Evolutionary conservation across 495 filamentous ascomycete genomes (phyloP), one percentile per base, ranked within the genome.

Genomic region (Penicillium psychrofluorescens): DNA sequence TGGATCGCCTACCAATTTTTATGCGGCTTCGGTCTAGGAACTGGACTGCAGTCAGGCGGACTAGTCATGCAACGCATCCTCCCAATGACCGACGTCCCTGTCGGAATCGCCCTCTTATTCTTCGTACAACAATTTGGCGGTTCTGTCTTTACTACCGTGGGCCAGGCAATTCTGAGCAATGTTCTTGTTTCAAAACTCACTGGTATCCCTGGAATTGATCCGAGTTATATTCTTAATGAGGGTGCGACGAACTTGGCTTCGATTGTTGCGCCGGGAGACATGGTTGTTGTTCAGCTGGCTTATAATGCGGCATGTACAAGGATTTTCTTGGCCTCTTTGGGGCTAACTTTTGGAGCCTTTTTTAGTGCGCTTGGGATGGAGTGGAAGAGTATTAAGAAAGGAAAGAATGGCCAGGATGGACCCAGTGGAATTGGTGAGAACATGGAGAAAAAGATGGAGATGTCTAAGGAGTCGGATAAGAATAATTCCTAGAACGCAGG

Each of bases 121-220:
- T 70, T 71, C 34, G 51, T 49, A 7, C 72, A 68, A 49, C 54
- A 53, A 4, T 58, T 75, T 9, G 64, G 68, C 1, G 65, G 64
- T 9, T 47, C 67, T 12, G 48, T 75, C 13, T 70, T 70, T 29
- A 22, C 67, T 7, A 51, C 67, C 0, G 57, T 61, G 4, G 59
- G 49, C 3, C 54, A 71, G 40, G 67, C 59, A 32, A 14, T 68
- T 8, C 54, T 71, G 10, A 46, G 49, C 7, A 62, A 53, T 27
- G 6, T 33, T 1, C 31, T 33, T n/a, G 31, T 33, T 2, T 33
- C 31, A 1, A 5, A 33, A 5, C 31, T 33, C 8, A 33, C 9
- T n/a, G 31, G n/a, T 2, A 33, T 33, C n/a, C 31, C 31, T 1
- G 31, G 31, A 1, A n/a, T 33, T 33, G 5, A 33, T 5, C n/a